Base-by-base conservation (phyloP, 306 rosid genomes). In the Vicia sativa region DNA sequence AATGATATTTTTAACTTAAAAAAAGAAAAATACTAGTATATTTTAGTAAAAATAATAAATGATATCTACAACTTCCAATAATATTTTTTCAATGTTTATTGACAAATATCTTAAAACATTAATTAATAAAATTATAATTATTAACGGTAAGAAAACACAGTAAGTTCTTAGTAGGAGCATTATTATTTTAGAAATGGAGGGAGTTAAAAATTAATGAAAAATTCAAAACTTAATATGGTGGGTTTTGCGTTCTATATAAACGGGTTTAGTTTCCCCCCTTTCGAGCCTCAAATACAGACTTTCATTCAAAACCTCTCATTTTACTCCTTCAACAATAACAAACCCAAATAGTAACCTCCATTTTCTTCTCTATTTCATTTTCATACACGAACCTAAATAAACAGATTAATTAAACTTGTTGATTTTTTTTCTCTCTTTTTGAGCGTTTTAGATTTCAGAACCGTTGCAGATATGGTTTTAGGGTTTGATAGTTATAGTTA, bases 401-500 rank as follows among this genome's bases (percentile, higher is more conserved):
- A 7, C n/a, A 31, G 28, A 16, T 38, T 19, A 46, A 12, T 26
- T 55, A 26, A 55, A 34, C 26, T 19, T 45, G 0, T 25, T 0
- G 19, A 50, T 49, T 19, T 44, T 57, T 49, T 41, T 14, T 41
- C 45, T 12, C 23, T 5, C 0, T 38, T 31, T 9, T 11, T 6
- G 7, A 1, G 6, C 60, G n/a, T 12, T 45, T n/a, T n/a, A n/a
- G 45, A 53, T 60, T 71, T 1, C 1, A 49, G 64, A 74, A 21
- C 28, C 55, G 80, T 55, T 55, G 3, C 62, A 52, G 70, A 69
- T 6, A 71, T 77, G 79, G 79, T 67, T 11, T 15, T 81, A 70
- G 93, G 81, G 75, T 72, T 71, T 55, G 87, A 83, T 31, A 74
- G 76, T 48, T 84, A 65, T 11, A 58, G 43, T 72, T 77, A 35